Base-by-base conservation (phyloP, 2,329 filamentous ascomycete species). In the Zalaria obscura region DNA sequence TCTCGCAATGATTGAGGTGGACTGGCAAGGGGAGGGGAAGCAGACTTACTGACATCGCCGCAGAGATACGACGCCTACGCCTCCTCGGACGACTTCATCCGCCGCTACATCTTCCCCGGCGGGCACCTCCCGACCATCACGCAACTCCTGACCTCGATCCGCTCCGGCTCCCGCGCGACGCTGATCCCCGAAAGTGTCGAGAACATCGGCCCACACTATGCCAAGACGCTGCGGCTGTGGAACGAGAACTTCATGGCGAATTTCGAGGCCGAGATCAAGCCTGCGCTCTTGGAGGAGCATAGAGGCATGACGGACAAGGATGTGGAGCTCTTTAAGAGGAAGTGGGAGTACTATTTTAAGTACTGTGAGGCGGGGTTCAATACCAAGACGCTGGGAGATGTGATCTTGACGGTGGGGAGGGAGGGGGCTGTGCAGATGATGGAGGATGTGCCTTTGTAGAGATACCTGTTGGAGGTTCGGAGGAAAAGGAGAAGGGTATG, bases 291-390 rank as follows among this genome's bases (percentile, higher is more conserved):
- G 47, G 52, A 52, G 9, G 72, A 80, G 51, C 73, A 83, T 50
- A 48, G 50, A 42, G 61, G 64, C 3, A 76, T 80, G 71, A 70
- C 65, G 0, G 68, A 78, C 40, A 70, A 70, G 34, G 78, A 76
- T 31, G 67, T 82, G 1, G 73, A 80, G 35, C 68, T 83, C 2
- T 86, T 84, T 53, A 70, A 70, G 53, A 68, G 74, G 47, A 84
- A 83, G 56, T 86, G 80, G 81, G 72, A 82, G 66, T 86, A 84
- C 52, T 86, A 85, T 55, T 86, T 85, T 58, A 68, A 73, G 25
- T 85, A 85, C 55, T 84, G 79, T 47, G 80, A 85, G 56, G 80
- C 79, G 33, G 80, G 80, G 0, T 85, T 86, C 52, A 64, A 72
- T 44, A 80, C 76, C 4, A 83, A 83, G 60, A 82, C 78, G 2